Evolutionary conservation across 2,329 filamentous ascomycete species (phyloP), one percentile per base, ranked within the genome.

Genomic region (Botryotinia convoluta): DNA sequence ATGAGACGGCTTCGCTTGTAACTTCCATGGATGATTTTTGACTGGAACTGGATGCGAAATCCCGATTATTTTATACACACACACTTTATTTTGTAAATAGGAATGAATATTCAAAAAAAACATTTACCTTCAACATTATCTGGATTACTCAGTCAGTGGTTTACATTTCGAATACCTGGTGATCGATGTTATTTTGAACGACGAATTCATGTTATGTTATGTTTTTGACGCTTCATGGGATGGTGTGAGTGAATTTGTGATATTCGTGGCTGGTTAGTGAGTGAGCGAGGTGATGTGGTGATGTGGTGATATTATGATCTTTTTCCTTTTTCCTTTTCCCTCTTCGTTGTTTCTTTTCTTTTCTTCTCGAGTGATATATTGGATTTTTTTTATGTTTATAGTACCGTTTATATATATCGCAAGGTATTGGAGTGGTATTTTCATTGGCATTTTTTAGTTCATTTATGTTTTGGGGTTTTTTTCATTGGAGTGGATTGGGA

Each of bases 51-150:
- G 45, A 67, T 54, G 64, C 45, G 45, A 54, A 39, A 54, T 39
- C 64, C 64, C 64, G 64, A 67, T 67, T 67, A 67, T 54, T 54
- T 67, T 67, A 54, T 67, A 67, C 45, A 51, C 32, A 67, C 45
- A 67, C 45, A 67, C 45, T 67, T 67, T 51, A 37, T 67, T 39
- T 54, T 67, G 64, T 67, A 67, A 39, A 67, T 67, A 67, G 64
- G 35, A 67, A 67, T 51, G 26, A 54, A 67, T 62, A 39, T 67
- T 51, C 22, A 67, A n/a, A 14, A n/a, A 14, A 63, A 67, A 37
- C 12, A 51, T 51, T 51, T 67, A 67, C 35, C 20, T 51, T 35
- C 32, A 54, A 61, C 32, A 37, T 26, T 26, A 60, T n/a, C 48
- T 54, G 48, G 48, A 54, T 54, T n/a, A 54, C 12, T 54, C 48